Base-by-base conservation (phyloP, 2,329 filamentous ascomycete species). In the Colletotrichum coccodes region DNA sequence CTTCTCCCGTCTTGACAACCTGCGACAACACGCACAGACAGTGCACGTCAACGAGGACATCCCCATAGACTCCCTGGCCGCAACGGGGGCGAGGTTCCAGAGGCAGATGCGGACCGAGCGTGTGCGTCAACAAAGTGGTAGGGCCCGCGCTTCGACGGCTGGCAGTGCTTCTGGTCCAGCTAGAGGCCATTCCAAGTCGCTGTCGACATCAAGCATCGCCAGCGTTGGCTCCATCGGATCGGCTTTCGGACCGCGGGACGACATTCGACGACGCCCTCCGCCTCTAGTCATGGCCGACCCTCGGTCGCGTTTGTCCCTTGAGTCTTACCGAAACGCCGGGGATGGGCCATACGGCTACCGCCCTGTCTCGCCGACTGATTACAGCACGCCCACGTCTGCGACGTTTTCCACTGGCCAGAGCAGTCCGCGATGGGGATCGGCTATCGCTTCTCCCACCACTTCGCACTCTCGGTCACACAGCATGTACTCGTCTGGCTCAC, bases 21-120 rank as follows among this genome's bases (percentile, higher is more conserved):
- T 99, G 59, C 90, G 96, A 68, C 96, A 99, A 78, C 96, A 99
- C 85, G 96, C 96, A 50, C 95, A 98, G 79, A 98, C 96, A 0
- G 96, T 99, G 1, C 96, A 99, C 78, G 93, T 97, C 66, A 98
- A 98, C 78, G 96, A 98, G 79, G 94, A 98, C 65, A 99, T 99
- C 38, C 96, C 96, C 4, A 90, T 91, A 46, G 94, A 98, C 78
- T 98, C 96, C 1, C 87, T 98, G 23, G 96, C 96, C 18, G 96
- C 95, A 4, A 96, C 94, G 1, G 94, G 95, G 28, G 97, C 95
- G 9, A 88, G 95, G 44, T 98, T 97, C 75, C 95, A 98, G 75
- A 89, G 95, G 70, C 95, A 98, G 79, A 94, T 97, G 68, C 89
- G 95, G 60, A 97, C 94, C 0, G 95, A 98, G 72, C 87, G 94